phyloP scores from a whole-genome alignment of 352 stramenopile genomes.

The Globisporangium alternatum region DNA sequence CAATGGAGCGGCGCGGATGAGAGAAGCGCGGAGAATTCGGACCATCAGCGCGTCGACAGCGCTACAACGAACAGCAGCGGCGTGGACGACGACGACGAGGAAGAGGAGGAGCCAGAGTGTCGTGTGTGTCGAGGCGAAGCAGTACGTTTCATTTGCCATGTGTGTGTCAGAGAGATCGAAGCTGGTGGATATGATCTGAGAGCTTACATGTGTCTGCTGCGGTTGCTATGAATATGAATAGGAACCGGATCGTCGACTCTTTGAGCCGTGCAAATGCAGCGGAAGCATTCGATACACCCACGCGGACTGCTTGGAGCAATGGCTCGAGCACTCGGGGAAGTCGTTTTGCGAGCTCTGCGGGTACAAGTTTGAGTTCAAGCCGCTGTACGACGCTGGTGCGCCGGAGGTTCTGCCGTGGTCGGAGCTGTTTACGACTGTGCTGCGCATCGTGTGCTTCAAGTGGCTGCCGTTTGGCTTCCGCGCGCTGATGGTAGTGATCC shows the following conservation, averaged over 20 bases:
- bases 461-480: slow-evolving; percentile 89
- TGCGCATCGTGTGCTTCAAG: slow-evolving; percentile 73
- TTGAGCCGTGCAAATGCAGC: slow-evolving; percentile 92
- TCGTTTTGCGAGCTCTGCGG: slow-evolving; percentile 93
- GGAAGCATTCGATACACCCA: slow-evolving; percentile 94
- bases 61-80: neutral
- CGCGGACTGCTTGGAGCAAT: slow-evolving; percentile 93
- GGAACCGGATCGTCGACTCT: slow-evolving; percentile 71
- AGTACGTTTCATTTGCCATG: slow-evolving; percentile 31
- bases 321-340: slow-evolving; percentile 91
- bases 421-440: slow-evolving; percentile 85
- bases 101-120: slow-evolving; percentile 90
- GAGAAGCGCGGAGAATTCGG: neutral
- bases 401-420: slow-evolving; percentile 85
- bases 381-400: slow-evolving; percentile 85
- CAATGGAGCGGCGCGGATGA: neutral
- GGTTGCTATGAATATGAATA: slow-evolving; percentile 10
- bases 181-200: neutral
- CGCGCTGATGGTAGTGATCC: slow-evolving; percentile 59
- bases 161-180: neutral
- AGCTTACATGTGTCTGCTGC: slow-evolving; percentile 5
- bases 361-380: slow-evolving; percentile 91
- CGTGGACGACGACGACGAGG: slow-evolving; percentile 25
- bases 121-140: slow-evolving; percentile 92
- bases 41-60: neutral